A percentile compares a stretch with the other conserved stretches of the same genome.
These are phyloP conservation scores for Dioszegia hungarica DNA, from an alignment of 768 basidiomycete genomes.

Conservation along the genomic window DNA sequence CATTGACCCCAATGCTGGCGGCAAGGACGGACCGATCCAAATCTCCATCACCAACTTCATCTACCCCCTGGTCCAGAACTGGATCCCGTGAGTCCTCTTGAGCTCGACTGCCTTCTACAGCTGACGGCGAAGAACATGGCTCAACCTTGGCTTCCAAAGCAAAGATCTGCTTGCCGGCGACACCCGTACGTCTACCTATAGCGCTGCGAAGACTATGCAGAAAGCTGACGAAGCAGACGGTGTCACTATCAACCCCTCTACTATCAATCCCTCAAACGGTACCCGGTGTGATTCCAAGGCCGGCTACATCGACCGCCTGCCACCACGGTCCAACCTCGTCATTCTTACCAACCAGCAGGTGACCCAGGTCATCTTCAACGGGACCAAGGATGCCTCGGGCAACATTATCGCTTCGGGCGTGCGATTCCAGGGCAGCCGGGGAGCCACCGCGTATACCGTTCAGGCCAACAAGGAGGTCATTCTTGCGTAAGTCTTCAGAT, in stretches of 20 bases:
- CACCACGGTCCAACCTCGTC: slow-evolving; percentile 61
- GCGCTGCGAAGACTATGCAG: not conserved
- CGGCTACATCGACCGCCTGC: slow-evolving; percentile 63
- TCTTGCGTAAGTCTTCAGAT: slow-evolving; percentile 38
- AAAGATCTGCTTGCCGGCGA: slow-evolving; percentile 53
- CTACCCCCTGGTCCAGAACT: slow-evolving; percentile 56
- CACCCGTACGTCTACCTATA: slow-evolving; percentile 11
- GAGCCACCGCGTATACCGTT: slow-evolving; percentile 51
- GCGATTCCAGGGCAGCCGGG: slow-evolving; percentile 53
- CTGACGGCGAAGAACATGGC: slow-evolving; percentile 51
- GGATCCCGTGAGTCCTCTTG: slow-evolving; percentile 54
- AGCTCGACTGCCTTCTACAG: slow-evolving; percentile 37
- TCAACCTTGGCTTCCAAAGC: slow-evolving; percentile 22
- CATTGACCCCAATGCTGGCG: slow-evolving; percentile 54
- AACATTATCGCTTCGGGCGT: slow-evolving; percentile 54
- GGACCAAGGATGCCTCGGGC: slow-evolving; percentile 36
- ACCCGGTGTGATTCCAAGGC: slow-evolving; percentile 64
- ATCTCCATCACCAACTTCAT: slow-evolving; percentile 52
- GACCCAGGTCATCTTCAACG: slow-evolving; percentile 55
- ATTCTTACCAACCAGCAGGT: slow-evolving; percentile 62
- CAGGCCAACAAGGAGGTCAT: slow-evolving; percentile 63
- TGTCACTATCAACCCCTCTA: slow-evolving; percentile 55
- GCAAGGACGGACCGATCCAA: slow-evolving; percentile 56
- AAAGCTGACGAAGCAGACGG: slow-evolving; percentile 23
- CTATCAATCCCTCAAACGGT: slow-evolving; percentile 62